phyloP scores from a whole-genome alignment of 805 yeast genomes.

The Wickerhamiella kurtzmanii region DNA sequence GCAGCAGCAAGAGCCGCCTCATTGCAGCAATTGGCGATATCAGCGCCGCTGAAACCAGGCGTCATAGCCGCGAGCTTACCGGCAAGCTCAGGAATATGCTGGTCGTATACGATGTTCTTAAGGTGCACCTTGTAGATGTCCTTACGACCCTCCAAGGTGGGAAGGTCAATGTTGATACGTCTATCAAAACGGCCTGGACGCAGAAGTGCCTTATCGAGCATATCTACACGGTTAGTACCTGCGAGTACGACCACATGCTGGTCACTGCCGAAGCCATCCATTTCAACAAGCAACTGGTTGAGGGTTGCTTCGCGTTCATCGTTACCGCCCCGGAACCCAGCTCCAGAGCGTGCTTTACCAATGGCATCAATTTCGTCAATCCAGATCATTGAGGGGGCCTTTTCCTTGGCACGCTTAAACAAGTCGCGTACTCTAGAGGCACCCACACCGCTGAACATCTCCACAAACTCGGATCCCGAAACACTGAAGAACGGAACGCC shows the following conservation, averaged over 20 bases:
- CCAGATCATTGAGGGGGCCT: conserved; percentile 92
- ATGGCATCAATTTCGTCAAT: conserved; percentile 99
- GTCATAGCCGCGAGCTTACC: conserved; percentile 91
- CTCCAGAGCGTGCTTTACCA: conserved; percentile 70
- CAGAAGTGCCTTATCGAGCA: conserved; percentile 79
- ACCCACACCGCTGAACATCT: conserved; percentile 99
- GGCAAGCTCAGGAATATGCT: conserved; percentile 43
- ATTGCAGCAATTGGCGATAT: conserved; percentile 90
- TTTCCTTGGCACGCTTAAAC: conserved; percentile 80
- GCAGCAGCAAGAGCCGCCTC: conserved; percentile 98
- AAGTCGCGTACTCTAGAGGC: conserved; percentile 95
- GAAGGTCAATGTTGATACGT: conserved; percentile 80
- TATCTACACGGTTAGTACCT: conserved; percentile 93
- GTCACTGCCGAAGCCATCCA: conserved; percentile 89
- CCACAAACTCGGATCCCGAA: conserved; percentile 94
- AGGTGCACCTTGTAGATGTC: conserved; percentile 85
- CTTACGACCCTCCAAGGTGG: conserved; percentile 89
- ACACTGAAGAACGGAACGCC: conserved; percentile 94
- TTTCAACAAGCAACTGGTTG: conserved; percentile 90
- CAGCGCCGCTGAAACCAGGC: conserved; percentile 98
- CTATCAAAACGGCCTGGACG: conserved; percentile 98
- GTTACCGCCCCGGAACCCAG: conserved; percentile 43
- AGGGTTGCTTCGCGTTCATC: conserved; percentile 96
- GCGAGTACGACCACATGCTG: conserved; percentile 96
- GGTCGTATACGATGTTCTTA: conserved; percentile 48